phyloP scores from a whole-genome alignment of 129 eudicot genomes.

The Artemisia annua region DNA sequence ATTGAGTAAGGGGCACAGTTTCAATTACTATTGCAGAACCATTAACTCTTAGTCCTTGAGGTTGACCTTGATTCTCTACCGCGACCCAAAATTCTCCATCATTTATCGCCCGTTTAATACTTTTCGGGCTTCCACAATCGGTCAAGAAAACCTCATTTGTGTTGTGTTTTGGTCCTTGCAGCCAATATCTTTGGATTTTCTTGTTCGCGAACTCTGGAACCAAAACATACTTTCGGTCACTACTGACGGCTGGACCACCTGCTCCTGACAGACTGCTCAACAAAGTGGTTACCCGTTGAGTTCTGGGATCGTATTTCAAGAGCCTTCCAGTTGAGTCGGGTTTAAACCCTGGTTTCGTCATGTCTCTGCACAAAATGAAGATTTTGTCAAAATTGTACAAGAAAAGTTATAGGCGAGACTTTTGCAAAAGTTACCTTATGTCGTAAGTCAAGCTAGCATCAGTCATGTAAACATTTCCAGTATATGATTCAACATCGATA shows the following conservation, averaged over 20 bases:
- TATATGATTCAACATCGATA: constrained; percentile 34
- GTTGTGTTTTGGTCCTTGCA: constrained; percentile 26
- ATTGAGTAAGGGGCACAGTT: constrained; percentile 18
- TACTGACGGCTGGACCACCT: constrained; percentile 38
- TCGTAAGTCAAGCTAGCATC: constrained; percentile 32
- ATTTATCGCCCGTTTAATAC: constrained; percentile 26
- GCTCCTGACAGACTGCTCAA: constrained; percentile 25
- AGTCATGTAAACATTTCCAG: constrained; percentile 29
- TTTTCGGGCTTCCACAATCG: constrained; percentile 28
- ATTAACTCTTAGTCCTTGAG: constrained; percentile 31
- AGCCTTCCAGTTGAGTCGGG: constrained; percentile 38
- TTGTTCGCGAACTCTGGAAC: constrained; percentile 26
- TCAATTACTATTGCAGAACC: constrained; percentile 30
- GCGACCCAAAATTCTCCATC: constrained; percentile 36
- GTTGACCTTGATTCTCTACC: constrained; percentile 9
- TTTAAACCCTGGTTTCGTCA: constrained; percentile 11
- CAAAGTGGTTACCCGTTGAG: constrained; percentile 27
- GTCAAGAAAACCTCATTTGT: constrained; percentile 29
- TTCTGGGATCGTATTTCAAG: constrained; percentile 28
- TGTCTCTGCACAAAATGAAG: constrained; percentile 23
- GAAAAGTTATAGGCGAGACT: not conserved
- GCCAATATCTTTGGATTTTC: constrained; percentile 31
- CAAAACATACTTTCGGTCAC: constrained; percentile 33
- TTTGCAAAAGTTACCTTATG: constrained; percentile 18
- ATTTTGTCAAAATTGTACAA: not conserved